Base-by-base conservation (phyloP, 257 asterid species). In the Solanum paucissectum region DNA sequence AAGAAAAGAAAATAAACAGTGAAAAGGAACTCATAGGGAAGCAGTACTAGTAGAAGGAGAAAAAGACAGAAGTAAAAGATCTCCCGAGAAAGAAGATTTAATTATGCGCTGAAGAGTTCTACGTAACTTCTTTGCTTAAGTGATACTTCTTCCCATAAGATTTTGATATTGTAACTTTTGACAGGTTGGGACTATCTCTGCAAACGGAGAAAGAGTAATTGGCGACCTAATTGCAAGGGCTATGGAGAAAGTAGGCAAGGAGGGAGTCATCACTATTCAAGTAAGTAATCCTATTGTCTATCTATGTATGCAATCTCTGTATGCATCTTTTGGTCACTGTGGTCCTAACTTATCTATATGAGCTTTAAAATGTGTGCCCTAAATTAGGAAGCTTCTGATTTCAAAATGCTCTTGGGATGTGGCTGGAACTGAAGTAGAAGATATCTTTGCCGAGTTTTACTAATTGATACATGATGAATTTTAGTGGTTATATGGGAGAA, bases 141-240 rank as follows among this genome's bases (percentile, higher is more conserved):
- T 21, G 83, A 82, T 49, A 38, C 32, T 49, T 20, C 21, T 49
- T 49, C 44, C 40, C 20, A 32, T 20, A 46, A 49, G 69, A 49
- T 49, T 49, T 33, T 82, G 69, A 32, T 82, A 29, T 27, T 79
- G 29, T 12, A 73, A n/a, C 46, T 68, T 62, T 60, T 64, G 83
- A 81, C 88, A 97, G 99, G 99, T 97, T 85, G 99, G 98, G 27
- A 95, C 98, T 49, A 95, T 97, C 46, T 97, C 98, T 81, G 94
- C 99, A 5, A 97, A 97, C 42, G 98, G 98, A 66, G 98, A 97
- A 79, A 93, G 98, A 71, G 99, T 93, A 87, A 95, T 97, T 81
- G 99, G 99, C 29, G 98, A 95, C 90, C 92, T 97, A 90, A 95
- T 97, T 79, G 98, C 99, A 1, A 97, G 93, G 93, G 99, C 99